Evolutionary conservation across 2,329 filamentous ascomycete genomes (phyloP).

Genomic region (Didymosphaeria variabile): DNA sequence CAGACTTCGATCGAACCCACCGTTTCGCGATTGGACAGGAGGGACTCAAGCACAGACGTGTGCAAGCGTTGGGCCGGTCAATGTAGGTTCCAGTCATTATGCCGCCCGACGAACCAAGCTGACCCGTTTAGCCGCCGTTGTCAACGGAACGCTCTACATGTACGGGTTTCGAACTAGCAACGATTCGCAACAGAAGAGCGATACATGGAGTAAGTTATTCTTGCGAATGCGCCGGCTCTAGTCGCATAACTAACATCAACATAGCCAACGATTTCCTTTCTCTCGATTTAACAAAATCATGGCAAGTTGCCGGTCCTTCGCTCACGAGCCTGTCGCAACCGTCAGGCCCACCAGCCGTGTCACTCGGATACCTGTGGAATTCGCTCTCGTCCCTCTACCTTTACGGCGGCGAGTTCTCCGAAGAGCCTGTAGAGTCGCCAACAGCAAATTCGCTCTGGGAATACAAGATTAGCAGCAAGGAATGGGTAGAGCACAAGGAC

Average conservation of each 20-base stretch:
- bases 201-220: constrained; percentile 73
- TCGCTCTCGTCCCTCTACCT: constrained; percentile 74
- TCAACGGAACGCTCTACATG: constrained; percentile 80
- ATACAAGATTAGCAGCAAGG: constrained; percentile 67
- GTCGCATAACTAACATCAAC: constrained; percentile 17
- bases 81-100: constrained; percentile 21
- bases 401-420: constrained; percentile 78
- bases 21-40: constrained; percentile 29
- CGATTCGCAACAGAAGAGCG: constrained; percentile 63
- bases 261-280: constrained; percentile 71
- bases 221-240: not conserved
- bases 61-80: constrained; percentile 51
- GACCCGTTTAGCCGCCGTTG: constrained; percentile 61
- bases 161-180: constrained; percentile 75
- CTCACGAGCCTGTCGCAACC: constrained; percentile 70
- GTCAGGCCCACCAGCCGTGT: constrained; percentile 74
- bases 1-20: constrained; percentile 27
- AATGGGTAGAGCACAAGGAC: constrained; percentile 70
- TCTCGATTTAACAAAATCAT: constrained; percentile 76
- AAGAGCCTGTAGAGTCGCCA: constrained; percentile 66
- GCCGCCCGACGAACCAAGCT: constrained; percentile 5
- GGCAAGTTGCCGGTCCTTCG: constrained; percentile 71
- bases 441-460: constrained; percentile 72
- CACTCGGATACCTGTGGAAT: constrained; percentile 79
- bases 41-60: constrained; percentile 38